phyloP scores from a whole-genome alignment of 2,329 filamentous ascomycete genomes.

The Ophidiomyces ophidiicola region DNA sequence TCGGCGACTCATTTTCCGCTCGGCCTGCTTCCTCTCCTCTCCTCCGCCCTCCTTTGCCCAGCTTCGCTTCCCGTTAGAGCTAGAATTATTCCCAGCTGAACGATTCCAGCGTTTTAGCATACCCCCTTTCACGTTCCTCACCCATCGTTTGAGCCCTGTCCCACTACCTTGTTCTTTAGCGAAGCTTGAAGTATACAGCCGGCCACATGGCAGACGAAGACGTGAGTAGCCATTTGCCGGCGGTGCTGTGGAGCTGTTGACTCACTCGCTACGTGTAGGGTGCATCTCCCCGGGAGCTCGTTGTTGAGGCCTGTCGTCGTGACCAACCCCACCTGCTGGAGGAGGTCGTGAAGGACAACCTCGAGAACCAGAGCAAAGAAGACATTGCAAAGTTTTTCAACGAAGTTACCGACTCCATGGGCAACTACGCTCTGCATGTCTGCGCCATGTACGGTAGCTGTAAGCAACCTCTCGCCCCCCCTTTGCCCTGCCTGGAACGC shows the following conservation, averaged over 20 bases:
- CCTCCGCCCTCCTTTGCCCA: background rate
- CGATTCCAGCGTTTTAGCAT: background rate
- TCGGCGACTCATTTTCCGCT: background rate
- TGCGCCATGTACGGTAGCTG: conserved; percentile 77
- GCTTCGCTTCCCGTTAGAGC: background rate
- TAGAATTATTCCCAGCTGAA: no score
- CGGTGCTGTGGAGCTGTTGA: conserved; percentile 5
- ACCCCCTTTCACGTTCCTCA: background rate
- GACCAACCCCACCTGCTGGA: conserved; percentile 80
- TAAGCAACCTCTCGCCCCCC: conserved; percentile 33
- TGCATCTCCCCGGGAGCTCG: conserved; percentile 68
- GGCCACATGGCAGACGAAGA: conserved; percentile 33
- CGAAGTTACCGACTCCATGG: conserved; percentile 69
- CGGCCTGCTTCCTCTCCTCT: background rate
- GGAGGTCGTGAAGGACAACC: conserved; percentile 51
- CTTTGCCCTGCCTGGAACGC: background rate
- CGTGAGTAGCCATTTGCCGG: conserved; percentile 20
- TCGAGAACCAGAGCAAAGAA: conserved; percentile 46
- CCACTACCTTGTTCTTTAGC: background rate
- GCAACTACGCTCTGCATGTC: conserved; percentile 80
- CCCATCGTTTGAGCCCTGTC: background rate
- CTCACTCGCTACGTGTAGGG: conserved; percentile 43
- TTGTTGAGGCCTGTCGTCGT: conserved; percentile 84
- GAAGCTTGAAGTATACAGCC: background rate
- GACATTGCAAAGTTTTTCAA: conserved; percentile 71